These are phyloP conservation scores for Dentipellis sp. DNA, from an alignment of 768 basidiomycete species.

Conservation along the genomic window DNA sequence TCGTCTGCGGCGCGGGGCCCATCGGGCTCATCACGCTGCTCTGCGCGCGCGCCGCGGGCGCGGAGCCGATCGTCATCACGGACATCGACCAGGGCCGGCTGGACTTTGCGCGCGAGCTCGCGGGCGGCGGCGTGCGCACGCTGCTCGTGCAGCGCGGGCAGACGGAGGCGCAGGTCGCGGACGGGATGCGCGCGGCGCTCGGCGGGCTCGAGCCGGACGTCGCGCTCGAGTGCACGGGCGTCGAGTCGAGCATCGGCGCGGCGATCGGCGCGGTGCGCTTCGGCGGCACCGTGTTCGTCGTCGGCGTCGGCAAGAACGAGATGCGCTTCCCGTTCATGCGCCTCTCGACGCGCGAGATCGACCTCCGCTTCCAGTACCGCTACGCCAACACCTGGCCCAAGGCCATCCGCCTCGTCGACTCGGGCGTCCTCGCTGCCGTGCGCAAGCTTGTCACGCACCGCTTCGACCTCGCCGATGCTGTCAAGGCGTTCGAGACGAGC, in stretches of 20 bases:
- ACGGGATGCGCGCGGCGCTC: slow-evolving; percentile 41
- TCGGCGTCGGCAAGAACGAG: slow-evolving; percentile 60
- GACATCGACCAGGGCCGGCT: slow-evolving; percentile 57
- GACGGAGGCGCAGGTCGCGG: slow-evolving; percentile 40
- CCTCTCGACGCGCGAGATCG: slow-evolving; percentile 61
- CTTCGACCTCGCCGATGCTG: slow-evolving; percentile 62
- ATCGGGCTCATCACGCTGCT: slow-evolving; percentile 56
- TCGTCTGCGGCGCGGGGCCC: slow-evolving; percentile 62
- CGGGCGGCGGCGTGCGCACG: slow-evolving; percentile 33
- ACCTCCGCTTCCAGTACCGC: slow-evolving; percentile 59
- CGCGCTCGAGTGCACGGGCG: slow-evolving; percentile 56
- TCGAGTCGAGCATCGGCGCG: slow-evolving; percentile 51
- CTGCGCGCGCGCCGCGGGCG: slow-evolving; percentile 58
- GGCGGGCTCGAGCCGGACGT: slow-evolving; percentile 36
- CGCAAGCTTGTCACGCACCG: slow-evolving; percentile 76
- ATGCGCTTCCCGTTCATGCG: slow-evolving; percentile 64
- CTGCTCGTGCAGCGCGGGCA: slow-evolving; percentile 42
- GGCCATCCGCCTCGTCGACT: slow-evolving; percentile 69
- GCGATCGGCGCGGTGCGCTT: slow-evolving; percentile 41
- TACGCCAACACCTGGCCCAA: slow-evolving; percentile 76
- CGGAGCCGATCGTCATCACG: slow-evolving; percentile 61
- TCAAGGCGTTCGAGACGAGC: slow-evolving; percentile 71
- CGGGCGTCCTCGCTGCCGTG: slow-evolving; percentile 59
- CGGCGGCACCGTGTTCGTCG: slow-evolving; percentile 61
- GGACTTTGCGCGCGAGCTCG: slow-evolving; percentile 55